Percentiles rank a stretch among this genome's conserved stretches.
These are phyloP conservation scores for Bacidia rubella DNA, from an alignment of 495 filamentous ascomycete genomes.

Conservation along the genomic window DNA sequence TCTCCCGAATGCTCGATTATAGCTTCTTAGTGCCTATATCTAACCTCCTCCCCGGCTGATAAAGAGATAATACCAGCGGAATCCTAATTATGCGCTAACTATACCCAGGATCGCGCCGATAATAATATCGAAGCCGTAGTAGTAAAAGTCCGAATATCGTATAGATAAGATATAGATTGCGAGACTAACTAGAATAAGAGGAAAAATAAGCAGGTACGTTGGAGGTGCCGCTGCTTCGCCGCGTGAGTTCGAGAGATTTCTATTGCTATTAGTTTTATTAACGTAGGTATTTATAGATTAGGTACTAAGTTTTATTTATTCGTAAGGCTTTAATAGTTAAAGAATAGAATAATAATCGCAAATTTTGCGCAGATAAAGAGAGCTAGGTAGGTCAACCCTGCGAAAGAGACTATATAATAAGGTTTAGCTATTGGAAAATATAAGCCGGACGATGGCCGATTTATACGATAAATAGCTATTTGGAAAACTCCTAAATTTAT, in stretches of 20 bases:
- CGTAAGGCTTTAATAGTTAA: slow-evolving; percentile 22
- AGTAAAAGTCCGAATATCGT: slow-evolving; percentile 46
- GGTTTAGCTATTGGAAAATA: not conserved
- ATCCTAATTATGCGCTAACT: slow-evolving; percentile 38
- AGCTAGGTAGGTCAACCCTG: slow-evolving; percentile 45
- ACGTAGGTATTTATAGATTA: slow-evolving; percentile 19
- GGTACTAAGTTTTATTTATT: not conserved
- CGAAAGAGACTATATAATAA: slow-evolving; percentile 36
- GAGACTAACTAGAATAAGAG: slow-evolving; percentile 39
- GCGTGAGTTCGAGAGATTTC: slow-evolving; percentile 22
- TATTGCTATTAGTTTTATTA: no score
- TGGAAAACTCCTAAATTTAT: slow-evolving; percentile 52
- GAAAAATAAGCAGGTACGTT: slow-evolving; percentile 38
- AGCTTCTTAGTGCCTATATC: slow-evolving; percentile 24
- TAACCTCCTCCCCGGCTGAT: slow-evolving; percentile 46
- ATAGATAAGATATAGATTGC: slow-evolving; percentile 47
- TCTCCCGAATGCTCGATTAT: not conserved
- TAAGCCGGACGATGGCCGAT: slow-evolving; percentile 12
- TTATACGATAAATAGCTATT: slow-evolving; percentile 49
- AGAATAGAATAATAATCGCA: slow-evolving; percentile 44
- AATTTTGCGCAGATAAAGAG: slow-evolving; percentile 51
- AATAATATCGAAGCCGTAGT: slow-evolving; percentile 49
- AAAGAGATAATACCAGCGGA: slow-evolving; percentile 53
- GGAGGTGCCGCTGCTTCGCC: slow-evolving; percentile 44
- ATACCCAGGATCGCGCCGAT: slow-evolving; percentile 42